These are phyloP conservation scores for Podospora sp. DNA, from an alignment of 495 filamentous ascomycete species.

Conservation along the genomic window DNA sequence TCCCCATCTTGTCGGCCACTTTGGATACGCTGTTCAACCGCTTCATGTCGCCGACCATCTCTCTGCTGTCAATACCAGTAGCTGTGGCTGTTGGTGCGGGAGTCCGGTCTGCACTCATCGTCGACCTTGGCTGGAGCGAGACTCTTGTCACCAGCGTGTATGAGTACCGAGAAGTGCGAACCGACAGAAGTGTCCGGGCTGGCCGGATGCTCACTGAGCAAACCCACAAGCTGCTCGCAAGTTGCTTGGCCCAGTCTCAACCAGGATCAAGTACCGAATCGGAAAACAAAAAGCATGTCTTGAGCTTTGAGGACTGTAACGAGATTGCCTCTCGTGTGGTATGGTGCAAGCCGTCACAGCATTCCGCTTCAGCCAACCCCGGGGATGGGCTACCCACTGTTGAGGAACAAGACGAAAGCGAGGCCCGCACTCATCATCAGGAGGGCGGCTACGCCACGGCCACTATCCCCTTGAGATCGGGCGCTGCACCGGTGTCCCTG, in stretches of 20 bases:
- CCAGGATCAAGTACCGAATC: constrained; percentile 20
- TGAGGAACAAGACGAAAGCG: constrained; percentile 52
- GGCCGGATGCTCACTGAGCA: constrained; percentile 69
- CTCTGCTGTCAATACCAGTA: constrained; percentile 72
- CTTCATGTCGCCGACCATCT: constrained; percentile 80
- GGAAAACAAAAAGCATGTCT: constrained; percentile 20
- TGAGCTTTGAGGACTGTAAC: constrained; percentile 76
- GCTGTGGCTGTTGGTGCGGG: constrained; percentile 77
- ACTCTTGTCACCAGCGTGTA: constrained; percentile 79
- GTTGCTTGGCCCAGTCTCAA: constrained; percentile 30
- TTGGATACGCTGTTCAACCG: constrained; percentile 76
- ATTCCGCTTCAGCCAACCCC: constrained; percentile 15
- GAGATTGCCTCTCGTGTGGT: constrained; percentile 71
- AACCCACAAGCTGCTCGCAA: constrained; percentile 65
- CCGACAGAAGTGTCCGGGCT: constrained; percentile 69
- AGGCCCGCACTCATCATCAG: constrained; percentile 10
- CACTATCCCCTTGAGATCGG: constrained; percentile 53
- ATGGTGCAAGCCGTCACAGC: constrained; percentile 64
- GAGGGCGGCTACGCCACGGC: not conserved
- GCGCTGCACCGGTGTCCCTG: constrained; percentile 51
- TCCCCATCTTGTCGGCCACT: constrained; percentile 72
- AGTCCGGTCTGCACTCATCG: constrained; percentile 74
- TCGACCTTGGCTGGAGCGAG: constrained; percentile 92
- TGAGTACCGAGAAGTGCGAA: constrained; percentile 79
- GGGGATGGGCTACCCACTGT: constrained; percentile 48